These are phyloP conservation scores for Skeletonema tropicum DNA, from an alignment of 108 stramenopile species.

Conservation along the genomic window DNA sequence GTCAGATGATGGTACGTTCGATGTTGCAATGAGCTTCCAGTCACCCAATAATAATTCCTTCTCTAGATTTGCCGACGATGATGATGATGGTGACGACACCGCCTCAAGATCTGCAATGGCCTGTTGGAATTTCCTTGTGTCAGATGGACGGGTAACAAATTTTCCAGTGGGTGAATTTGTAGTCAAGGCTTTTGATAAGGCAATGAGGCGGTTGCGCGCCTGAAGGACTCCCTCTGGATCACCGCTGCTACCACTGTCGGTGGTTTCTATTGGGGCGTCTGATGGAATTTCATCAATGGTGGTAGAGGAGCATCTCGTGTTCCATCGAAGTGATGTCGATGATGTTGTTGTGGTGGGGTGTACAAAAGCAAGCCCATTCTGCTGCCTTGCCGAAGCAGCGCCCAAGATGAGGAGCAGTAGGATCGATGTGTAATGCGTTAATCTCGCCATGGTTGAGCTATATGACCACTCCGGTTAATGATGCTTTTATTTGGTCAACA, in stretches of 20 bases:
- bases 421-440: not conserved
- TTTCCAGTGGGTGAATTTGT: constrained; percentile 24
- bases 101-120: constrained; percentile 37
- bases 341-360: not conserved
- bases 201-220: constrained; percentile 27
- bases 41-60: constrained; percentile 59
- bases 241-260: not conserved
- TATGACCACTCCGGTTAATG: not conserved
- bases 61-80: not conserved
- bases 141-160: constrained; percentile 22
- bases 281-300: constrained; percentile 25
- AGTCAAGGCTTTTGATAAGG: constrained; percentile 18
- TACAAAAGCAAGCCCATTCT: not conserved
- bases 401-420: not conserved
- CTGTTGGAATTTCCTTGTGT: constrained; percentile 16
- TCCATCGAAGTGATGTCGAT: not conserved
- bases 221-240: constrained; percentile 20
- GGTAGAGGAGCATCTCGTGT: not conserved
- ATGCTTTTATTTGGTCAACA: too few relatives aligned
- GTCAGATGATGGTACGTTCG: constrained; percentile 27
- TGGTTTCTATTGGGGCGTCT: constrained; percentile 6
- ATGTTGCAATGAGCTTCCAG: constrained; percentile 71
- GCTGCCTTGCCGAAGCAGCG: not conserved
- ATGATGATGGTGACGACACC: not conserved
- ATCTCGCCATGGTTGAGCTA: not conserved